A percentile compares a stretch with the other conserved stretches of the same genome.
Conservation (phyloP, 345 rosid species). For the Theobroma cacao region DNA sequence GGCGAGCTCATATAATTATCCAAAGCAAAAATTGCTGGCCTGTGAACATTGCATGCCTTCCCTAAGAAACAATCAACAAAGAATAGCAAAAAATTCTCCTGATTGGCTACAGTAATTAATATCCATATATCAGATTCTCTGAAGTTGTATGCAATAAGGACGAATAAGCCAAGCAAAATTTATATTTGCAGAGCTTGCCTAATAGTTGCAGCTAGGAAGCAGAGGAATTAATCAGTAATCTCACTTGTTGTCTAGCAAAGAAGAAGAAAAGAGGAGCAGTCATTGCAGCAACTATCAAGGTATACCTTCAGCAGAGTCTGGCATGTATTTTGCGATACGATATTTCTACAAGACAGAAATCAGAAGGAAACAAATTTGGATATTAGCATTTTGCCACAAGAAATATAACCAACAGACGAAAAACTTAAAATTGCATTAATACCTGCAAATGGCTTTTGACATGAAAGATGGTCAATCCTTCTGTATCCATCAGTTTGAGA, state of each 20-base stretch:
- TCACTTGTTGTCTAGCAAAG: not conserved
- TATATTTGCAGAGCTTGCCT: not conserved
- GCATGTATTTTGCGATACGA: conserved; percentile 79
- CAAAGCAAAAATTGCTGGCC: not conserved
- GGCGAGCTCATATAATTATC: not conserved
- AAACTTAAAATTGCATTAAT: not conserved
- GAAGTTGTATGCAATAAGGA: not conserved
- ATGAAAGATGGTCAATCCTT: conserved; percentile 90
- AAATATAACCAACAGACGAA: not conserved
- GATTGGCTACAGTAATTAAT: too few relatives aligned
- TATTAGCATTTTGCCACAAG: not conserved
- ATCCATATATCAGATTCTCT: not conserved
- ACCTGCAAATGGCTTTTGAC: conserved; percentile 98
- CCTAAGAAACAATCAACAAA: not conserved
- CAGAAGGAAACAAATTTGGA: not conserved
- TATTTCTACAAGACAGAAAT: conserved; percentile 57
- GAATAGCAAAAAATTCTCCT: too few relatives aligned
- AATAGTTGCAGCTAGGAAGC: too few relatives aligned
- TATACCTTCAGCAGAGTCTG: conserved; percentile 69
- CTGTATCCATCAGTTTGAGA: conserved; percentile 82
- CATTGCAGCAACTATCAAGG: not conserved
- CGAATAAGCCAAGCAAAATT: not conserved
- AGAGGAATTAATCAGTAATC: too few relatives aligned
- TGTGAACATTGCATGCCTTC: not conserved
- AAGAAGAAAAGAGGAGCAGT: not conserved